A percentile compares a stretch with the other conserved stretches of the same genome.
phyloP scores from a whole-genome alignment of 768 basidiomycete species.

The Punctularia strigosozonata region DNA sequence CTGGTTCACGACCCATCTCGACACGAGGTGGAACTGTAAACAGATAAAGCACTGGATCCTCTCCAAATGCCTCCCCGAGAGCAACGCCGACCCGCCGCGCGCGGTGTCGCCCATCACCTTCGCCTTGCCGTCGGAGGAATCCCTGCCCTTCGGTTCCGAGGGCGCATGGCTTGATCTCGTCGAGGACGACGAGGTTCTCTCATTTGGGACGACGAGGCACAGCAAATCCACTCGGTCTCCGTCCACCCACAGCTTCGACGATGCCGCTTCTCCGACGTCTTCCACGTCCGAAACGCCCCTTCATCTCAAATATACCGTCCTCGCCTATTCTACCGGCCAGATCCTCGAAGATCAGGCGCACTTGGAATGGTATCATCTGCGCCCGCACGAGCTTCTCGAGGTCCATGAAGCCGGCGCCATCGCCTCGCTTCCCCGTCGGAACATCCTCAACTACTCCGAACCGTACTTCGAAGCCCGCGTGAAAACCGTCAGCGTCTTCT shows the following conservation, averaged over 20 bases:
- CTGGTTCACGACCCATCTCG: conserved; percentile 65
- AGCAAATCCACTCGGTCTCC: conserved; percentile 6
- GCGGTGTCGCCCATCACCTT: conserved; percentile 63
- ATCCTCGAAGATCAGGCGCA: conserved; percentile 56
- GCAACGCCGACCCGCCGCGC: conserved; percentile 14
- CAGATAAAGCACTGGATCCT: conserved; percentile 56
- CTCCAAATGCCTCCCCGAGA: conserved; percentile 37
- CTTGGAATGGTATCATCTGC: conserved; percentile 45
- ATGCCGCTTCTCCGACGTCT: not conserved
- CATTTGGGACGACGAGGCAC: conserved; percentile 15
- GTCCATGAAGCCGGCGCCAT: conserved; percentile 37
- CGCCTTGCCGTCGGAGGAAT: conserved; percentile 35
- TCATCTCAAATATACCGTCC: conserved; percentile 31
- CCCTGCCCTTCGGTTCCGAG: conserved; percentile 21
- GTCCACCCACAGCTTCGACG: conserved; percentile 4
- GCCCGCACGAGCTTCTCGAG: conserved; percentile 59
- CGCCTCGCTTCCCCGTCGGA: conserved; percentile 29
- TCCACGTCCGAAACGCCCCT: not conserved
- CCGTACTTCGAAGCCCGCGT: conserved; percentile 52
- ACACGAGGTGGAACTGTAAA: conserved; percentile 45
- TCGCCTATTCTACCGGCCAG: conserved; percentile 60
- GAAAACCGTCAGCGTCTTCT: conserved; percentile 35
- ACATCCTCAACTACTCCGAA: conserved; percentile 31
- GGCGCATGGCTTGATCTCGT: not conserved
- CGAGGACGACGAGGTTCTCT: conserved; percentile 1